Evolutionary conservation across 2,329 filamentous ascomycete genomes (phyloP), one percentile per base, ranked within the genome.

Genomic region (Apiospora sp.): DNA sequence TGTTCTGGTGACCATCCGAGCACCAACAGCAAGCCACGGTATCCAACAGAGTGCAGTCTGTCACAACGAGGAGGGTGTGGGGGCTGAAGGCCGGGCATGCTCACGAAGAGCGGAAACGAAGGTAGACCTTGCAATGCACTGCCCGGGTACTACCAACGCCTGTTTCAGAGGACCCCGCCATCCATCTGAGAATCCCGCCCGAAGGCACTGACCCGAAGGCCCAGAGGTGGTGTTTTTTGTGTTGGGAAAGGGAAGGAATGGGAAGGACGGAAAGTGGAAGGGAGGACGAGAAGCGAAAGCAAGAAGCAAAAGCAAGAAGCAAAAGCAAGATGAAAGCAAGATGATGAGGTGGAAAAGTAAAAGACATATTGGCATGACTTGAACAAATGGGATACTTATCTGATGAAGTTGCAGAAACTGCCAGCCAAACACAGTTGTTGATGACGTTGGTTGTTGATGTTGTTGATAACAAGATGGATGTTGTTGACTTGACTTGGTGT

Each of bases 111-210:
- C 58, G 58, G 58, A 64, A 41, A 64, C 58, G 58, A 22, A 24
- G 41, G 58, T n/a, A 64, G 58, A 41, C 34, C 58, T 64, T n/a
- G 58, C 58, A 64, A 64, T 64, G 58, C 58, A 64, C 58, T 64
- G 34, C 58, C 34, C 58, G 34, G 34, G 19, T 41, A 19, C n/a
- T 64, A 34, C 58, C 41, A 41, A 22, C 58, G 58, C 58, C 58
- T 64, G 58, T 37, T 64, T 64, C 58, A 64, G 19, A 64, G 58
- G 58, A 44, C 58, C 58, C 58, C 58, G 58, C 58, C 58, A 64
- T 61, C 58, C 58, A 64, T n/a, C 19, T n/a, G 19, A n/a, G 19
- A 41, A 41, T 64, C 58, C 58, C 58, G 58, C 58, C 58, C 34
- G 34, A 64, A 64, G 58, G 58, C 34, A 64, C 58, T 41, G 58